These are phyloP conservation scores for Ricinus communis DNA, from an alignment of 345 rosid genomes.

Conservation along the genomic window DNA sequence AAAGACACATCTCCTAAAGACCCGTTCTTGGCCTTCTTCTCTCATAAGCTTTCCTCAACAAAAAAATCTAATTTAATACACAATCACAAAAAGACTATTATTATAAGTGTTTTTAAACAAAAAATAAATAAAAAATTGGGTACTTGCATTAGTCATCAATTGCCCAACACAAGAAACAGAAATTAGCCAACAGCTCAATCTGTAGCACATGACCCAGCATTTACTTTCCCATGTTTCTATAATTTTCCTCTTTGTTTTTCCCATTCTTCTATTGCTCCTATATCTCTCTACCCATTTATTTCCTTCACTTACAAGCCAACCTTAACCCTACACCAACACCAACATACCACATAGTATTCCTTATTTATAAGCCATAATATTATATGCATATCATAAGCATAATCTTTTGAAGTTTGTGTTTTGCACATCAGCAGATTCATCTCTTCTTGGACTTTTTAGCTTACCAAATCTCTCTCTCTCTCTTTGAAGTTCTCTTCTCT, in stretches of 20 bases:
- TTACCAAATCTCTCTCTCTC: not conserved
- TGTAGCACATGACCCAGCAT: slow-evolving; percentile 18
- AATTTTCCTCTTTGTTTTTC: slow-evolving; percentile 4
- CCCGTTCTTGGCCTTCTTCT: slow-evolving; percentile 25
- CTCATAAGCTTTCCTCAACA: not conserved
- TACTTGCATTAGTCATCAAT: not conserved
- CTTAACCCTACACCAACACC: not conserved
- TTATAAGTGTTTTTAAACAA: no score
- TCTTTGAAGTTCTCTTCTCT: not conserved
- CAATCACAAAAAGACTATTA: not conserved
- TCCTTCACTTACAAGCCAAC: slow-evolving; percentile 26
- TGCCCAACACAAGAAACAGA: not conserved
- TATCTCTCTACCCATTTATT: not conserved
- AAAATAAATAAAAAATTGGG: no score
- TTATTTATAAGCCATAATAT: not conserved
- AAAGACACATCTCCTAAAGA: slow-evolving; percentile 30
- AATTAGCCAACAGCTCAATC: not conserved
- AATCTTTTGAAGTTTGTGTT: slow-evolving; percentile 9
- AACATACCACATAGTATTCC: not conserved
- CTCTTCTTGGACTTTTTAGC: slow-evolving; percentile 7
- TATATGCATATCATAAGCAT: not conserved
- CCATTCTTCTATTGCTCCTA: slow-evolving; percentile 26
- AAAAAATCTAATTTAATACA: slow-evolving; percentile 4
- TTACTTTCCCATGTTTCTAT: slow-evolving; percentile 34
- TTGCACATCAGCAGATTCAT: not conserved